Evolutionary conservation across 2,329 filamentous ascomycete species (phyloP).

Genomic region (Aaosphaeria pasadenensis): DNA sequence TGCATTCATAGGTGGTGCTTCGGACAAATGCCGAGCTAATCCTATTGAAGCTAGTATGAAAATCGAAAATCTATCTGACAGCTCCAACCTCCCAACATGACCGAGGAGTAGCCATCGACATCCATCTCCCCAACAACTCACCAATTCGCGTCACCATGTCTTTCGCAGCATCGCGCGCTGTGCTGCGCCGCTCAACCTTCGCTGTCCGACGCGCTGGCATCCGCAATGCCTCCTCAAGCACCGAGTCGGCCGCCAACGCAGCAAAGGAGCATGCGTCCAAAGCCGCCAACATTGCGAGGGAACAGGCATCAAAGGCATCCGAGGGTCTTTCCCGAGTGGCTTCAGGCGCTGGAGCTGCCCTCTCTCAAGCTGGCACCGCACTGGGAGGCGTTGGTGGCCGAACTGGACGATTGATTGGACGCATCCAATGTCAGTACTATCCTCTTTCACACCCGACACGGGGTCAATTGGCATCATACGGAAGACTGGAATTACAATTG

Average conservation of each 20-base stretch:
- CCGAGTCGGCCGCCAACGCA: slow-evolving; percentile 42
- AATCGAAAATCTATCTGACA: too few species aligned
- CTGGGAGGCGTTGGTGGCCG: slow-evolving; percentile 78
- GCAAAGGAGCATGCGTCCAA: slow-evolving; percentile 45
- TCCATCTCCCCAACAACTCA: slow-evolving; percentile 8
- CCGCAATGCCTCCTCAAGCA: slow-evolving; percentile 50
- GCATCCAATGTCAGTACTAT: slow-evolving; percentile 75
- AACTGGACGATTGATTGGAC: slow-evolving; percentile 73
- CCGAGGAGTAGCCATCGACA: slow-evolving; percentile 5
- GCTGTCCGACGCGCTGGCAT: slow-evolving; percentile 41
- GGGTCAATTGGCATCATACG: too few species aligned
- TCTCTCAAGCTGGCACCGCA: slow-evolving; percentile 67
- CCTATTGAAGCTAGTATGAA: too few species aligned
- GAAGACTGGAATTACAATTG: too few species aligned
- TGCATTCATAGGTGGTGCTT: too few species aligned
- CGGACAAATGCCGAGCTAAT: too few species aligned
- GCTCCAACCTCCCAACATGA: slow-evolving; percentile 6
- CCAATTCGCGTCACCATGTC: slow-evolving; percentile 42
- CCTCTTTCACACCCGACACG: neutral
- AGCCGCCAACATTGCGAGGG: slow-evolving; percentile 25
- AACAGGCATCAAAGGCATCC: slow-evolving; percentile 61
- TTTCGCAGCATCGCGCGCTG: slow-evolving; percentile 45
- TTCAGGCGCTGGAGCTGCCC: slow-evolving; percentile 73
- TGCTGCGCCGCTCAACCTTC: slow-evolving; percentile 44
- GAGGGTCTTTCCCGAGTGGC: slow-evolving; percentile 81